phyloP scores from a whole-genome alignment of 2,329 filamentous ascomycete species.

The Elsinoe ampelina region DNA sequence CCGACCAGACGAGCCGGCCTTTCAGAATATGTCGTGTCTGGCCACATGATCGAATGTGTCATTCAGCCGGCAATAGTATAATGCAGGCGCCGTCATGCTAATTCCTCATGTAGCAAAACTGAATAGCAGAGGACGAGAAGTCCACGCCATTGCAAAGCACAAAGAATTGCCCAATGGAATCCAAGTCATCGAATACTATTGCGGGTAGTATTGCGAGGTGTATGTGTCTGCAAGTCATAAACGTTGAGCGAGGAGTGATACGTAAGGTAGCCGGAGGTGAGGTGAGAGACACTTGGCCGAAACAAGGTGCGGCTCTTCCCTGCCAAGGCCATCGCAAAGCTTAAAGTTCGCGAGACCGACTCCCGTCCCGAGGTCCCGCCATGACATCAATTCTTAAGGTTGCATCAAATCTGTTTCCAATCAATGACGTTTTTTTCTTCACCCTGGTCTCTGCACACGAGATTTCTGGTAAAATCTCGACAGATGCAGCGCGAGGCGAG shows the following conservation, averaged over 20 bases:
- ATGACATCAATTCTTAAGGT: conserved; percentile 5
- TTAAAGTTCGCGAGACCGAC: not conserved
- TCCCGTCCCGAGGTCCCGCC: not conserved
- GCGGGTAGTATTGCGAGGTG: too few relatives aligned
- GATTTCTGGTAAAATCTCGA: too few relatives aligned
- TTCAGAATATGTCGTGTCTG: too few relatives aligned
- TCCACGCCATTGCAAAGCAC: not conserved
- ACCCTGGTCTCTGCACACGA: not conserved
- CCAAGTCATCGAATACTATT: too few relatives aligned
- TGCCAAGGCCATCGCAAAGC: not conserved
- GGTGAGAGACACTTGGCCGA: not conserved
- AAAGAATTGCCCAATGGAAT: too few relatives aligned
- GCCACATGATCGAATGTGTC: too few relatives aligned
- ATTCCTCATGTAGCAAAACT: not conserved
- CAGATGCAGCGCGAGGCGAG: too few relatives aligned
- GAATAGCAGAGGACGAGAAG: not conserved
- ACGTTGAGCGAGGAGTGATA: not conserved
- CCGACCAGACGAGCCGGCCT: too few relatives aligned
- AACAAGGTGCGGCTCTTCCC: not conserved
- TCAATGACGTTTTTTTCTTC: conserved; percentile 1
- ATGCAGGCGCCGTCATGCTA: too few relatives aligned
- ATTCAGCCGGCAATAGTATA: too few relatives aligned
- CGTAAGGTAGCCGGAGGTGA: not conserved
- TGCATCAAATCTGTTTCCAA: not conserved
- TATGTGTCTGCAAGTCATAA: too few relatives aligned